Percentiles rank a stretch among this genome's conserved stretches.
Evolutionary conservation across 768 basidiomycete genomes (phyloP).

Genomic region (Amanita phalloides): DNA sequence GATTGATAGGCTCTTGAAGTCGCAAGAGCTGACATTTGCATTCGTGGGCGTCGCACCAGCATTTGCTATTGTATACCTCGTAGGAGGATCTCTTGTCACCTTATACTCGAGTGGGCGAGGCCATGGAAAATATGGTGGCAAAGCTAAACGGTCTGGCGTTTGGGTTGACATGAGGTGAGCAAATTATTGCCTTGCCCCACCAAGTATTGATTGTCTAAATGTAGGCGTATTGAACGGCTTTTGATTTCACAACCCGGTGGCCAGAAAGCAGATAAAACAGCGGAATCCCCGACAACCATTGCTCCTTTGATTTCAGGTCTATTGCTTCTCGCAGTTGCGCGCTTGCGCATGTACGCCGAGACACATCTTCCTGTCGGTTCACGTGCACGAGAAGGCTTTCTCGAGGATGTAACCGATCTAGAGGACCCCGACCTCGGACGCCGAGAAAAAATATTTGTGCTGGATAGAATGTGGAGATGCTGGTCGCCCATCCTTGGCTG

Average conservation of each 20-base stretch:
- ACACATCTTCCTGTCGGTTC: constrained; percentile 44
- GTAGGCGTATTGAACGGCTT: constrained; percentile 59
- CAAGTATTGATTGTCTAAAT: not conserved
- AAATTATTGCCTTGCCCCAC: not conserved
- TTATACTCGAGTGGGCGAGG: constrained; percentile 42
- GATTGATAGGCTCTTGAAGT: constrained; percentile 88
- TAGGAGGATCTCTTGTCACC: constrained; percentile 39
- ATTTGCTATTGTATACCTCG: constrained; percentile 65
- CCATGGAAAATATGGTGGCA: constrained; percentile 48
- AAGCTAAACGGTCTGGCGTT: constrained; percentile 35
- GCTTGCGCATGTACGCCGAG: constrained; percentile 56
- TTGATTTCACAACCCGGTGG: constrained; percentile 36
- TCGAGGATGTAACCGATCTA: constrained; percentile 77
- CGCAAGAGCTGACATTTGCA: constrained; percentile 91
- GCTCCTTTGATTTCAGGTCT: constrained; percentile 62
- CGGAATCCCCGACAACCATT: constrained; percentile 16
- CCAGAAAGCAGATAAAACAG: constrained; percentile 2
- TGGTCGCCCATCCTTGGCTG: constrained; percentile 70
- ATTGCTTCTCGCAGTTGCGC: constrained; percentile 58
- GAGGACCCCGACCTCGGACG: constrained; percentile 63
- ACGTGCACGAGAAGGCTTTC: constrained; percentile 61
- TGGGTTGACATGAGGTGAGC: constrained; percentile 65
- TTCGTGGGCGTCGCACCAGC: constrained; percentile 95
- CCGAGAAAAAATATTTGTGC: constrained; percentile 63
- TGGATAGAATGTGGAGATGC: constrained; percentile 83